Conservation (phyloP, 768 basidiomycete species). For the Plicaturopsis crispa region DNA sequence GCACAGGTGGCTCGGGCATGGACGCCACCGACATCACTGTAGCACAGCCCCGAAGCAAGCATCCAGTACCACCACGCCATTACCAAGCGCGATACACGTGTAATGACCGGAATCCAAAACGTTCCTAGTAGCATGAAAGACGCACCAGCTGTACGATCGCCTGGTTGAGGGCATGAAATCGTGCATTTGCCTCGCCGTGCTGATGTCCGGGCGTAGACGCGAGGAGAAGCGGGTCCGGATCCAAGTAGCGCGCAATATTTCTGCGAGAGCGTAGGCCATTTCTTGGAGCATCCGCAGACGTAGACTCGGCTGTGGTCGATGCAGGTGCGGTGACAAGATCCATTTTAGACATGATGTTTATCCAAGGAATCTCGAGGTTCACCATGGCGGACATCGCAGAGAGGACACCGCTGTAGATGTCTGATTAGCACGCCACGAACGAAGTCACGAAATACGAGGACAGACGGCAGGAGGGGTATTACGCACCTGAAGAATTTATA, state of each 20-base stretch:
- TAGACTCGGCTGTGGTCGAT: constrained; percentile 52
- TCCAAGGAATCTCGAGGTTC: constrained; percentile 92
- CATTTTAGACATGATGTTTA: constrained; percentile 99
- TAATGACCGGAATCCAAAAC: too few species aligned
- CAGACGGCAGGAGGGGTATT: constrained; percentile 6
- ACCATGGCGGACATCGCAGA: constrained; percentile 99
- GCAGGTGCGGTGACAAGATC: constrained; percentile 74
- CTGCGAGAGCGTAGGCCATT: constrained; percentile 68
- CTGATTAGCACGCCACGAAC: background rate
- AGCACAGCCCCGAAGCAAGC: background rate
- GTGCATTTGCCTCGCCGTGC: constrained; percentile 52
- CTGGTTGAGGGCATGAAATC: constrained; percentile 89
- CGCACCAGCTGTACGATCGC: constrained; percentile 92
- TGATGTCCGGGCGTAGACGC: constrained; percentile 55
- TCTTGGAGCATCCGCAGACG: too few species aligned
- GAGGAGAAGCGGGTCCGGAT: constrained; percentile 89
- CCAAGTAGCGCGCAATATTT: constrained; percentile 90
- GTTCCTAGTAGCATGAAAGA: too few species aligned
- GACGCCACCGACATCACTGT: too few species aligned
- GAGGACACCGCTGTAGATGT: constrained; percentile 68
- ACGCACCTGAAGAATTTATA: constrained; percentile 91
- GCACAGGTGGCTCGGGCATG: too few species aligned
- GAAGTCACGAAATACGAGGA: constrained; percentile 6
- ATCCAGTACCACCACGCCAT: too few species aligned
- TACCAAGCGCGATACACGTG: too few species aligned